Conservation (phyloP, 1,139 yeast species). For the Candida tropicalis region DNA sequence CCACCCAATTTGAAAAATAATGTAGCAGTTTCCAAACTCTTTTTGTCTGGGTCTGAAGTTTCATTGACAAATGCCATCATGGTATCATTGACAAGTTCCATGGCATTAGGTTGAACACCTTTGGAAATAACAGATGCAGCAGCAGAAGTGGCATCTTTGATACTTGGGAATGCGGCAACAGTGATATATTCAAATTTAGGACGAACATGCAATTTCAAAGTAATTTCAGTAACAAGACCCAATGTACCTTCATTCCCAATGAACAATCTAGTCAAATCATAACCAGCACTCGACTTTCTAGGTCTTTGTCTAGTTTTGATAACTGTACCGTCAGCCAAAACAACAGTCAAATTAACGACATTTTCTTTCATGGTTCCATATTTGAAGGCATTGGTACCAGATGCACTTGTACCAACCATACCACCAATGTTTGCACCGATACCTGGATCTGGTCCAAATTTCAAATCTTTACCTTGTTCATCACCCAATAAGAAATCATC, state of each 20-base stretch:
- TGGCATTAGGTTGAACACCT: slow-evolving; percentile 49
- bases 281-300: slow-evolving; percentile 50
- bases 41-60: slow-evolving; percentile 21
- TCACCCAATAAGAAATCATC: slow-evolving; percentile 36
- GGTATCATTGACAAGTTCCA: slow-evolving; percentile 44
- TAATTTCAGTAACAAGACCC: slow-evolving; percentile 48
- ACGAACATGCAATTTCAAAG: slow-evolving; percentile 44
- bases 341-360: slow-evolving; percentile 48
- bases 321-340: slow-evolving; percentile 50
- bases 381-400: slow-evolving; percentile 49
- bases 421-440: slow-evolving; percentile 52
- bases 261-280: slow-evolving; percentile 46
- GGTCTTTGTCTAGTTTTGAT: slow-evolving; percentile 49
- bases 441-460: slow-evolving; percentile 53
- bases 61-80: slow-evolving; percentile 47
- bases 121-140: slow-evolving; percentile 38
- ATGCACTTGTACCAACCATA: slow-evolving; percentile 49
- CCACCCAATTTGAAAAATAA: slow-evolving; percentile 78
- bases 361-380: slow-evolving; percentile 55
- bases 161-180: slow-evolving; percentile 43
- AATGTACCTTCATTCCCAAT: slow-evolving; percentile 52
- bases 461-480: slow-evolving; percentile 37
- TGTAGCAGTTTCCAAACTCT: slow-evolving; percentile 66
- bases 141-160: slow-evolving; percentile 46
- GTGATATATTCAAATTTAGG: slow-evolving; percentile 42